Evolutionary conservation across 352 stramenopile genomes (phyloP), one percentile per base, ranked within the genome.

Genomic region (Globisporangium parvum): DNA sequence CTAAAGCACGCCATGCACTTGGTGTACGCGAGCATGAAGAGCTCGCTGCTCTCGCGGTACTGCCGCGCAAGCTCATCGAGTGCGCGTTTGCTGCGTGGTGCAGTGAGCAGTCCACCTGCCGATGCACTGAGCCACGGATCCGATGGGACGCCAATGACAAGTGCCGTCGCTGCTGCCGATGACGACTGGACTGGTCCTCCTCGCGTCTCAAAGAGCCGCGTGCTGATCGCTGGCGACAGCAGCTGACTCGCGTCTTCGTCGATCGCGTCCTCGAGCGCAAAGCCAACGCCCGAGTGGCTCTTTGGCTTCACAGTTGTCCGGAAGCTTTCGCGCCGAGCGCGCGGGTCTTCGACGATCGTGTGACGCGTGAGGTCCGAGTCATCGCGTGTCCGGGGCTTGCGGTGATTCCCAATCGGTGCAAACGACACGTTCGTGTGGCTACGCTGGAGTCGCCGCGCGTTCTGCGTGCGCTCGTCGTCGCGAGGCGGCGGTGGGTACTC

Each of bases 1-100:
- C 67, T 67, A 39, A 91, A 76, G 20, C 65, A 71, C 35, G 55
- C 62, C 37, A 85, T 71, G 24, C 88, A 58, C n/a, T 65, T 71
- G 20, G 71, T 71, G 23, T 81, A 67, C 2, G 70, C 67, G 24
- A 73, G 65, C 1, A 60, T 66, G 8, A 91, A 66, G 17, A 70
- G 49, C 11, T 68, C 59, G 47, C 85, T 70, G 10, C 62, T 63
- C 17, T 80, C 65, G 21, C 72, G 62, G 41, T 78, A 80, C 49
- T 75, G 71, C 18, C 47, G 49, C 56, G 69, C 70, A 9, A 80
- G 57, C 33, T 73, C 59, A 47, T 61, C 60, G 23, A 81, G 47
- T 31, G 71, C 53, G 10, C 54, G 52, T 53, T 77, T 75, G 54
- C 66, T 79, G 49, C 37, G 53, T 12, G 44, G 24, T 9, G 17